These are phyloP conservation scores for Combretum micranthum DNA, from an alignment of 345 rosid species.

Conservation along the genomic window DNA sequence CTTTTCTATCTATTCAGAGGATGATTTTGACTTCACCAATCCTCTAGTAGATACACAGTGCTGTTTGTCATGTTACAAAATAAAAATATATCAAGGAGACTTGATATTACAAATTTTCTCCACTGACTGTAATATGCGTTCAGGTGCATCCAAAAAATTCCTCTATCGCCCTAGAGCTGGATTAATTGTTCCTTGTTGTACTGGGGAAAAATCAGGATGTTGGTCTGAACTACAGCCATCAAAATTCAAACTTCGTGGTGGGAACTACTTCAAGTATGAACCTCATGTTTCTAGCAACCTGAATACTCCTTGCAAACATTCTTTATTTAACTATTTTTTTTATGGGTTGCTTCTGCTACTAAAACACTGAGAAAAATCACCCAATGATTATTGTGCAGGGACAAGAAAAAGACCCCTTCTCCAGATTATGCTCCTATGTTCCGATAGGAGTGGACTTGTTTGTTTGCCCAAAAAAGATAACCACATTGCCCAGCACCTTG, in stretches of 20 bases:
- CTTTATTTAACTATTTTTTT: too few species aligned
- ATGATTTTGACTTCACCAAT: too few species aligned
- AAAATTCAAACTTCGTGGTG: conserved; percentile 56
- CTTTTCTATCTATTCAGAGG: too few species aligned
- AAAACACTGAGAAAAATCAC: not conserved
- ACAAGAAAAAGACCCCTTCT: conserved; percentile 71
- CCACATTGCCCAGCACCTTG: conserved; percentile 87
- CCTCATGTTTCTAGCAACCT: not conserved
- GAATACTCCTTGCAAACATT: too few species aligned
- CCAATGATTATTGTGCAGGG: conserved; percentile 36
- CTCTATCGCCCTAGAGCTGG: conserved; percentile 60
- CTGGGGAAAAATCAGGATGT: conserved; percentile 44
- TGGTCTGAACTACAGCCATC: conserved; percentile 74
- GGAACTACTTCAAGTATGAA: conserved; percentile 61
- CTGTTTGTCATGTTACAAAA: not conserved
- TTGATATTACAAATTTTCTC: not conserved
- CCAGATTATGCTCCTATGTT: conserved; percentile 54
- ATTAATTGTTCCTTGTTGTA: conserved; percentile 31
- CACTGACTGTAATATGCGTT: conserved; percentile 1
- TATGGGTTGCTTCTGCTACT: too few species aligned
- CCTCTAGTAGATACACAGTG: too few species aligned
- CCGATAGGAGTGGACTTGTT: conserved; percentile 83
- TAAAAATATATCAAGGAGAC: too few species aligned
- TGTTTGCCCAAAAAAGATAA: conserved; percentile 65
- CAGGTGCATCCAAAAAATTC: conserved; percentile 56